Conservation (phyloP, 2,329 filamentous ascomycete genomes). For the Fusarium clavum region DNA sequence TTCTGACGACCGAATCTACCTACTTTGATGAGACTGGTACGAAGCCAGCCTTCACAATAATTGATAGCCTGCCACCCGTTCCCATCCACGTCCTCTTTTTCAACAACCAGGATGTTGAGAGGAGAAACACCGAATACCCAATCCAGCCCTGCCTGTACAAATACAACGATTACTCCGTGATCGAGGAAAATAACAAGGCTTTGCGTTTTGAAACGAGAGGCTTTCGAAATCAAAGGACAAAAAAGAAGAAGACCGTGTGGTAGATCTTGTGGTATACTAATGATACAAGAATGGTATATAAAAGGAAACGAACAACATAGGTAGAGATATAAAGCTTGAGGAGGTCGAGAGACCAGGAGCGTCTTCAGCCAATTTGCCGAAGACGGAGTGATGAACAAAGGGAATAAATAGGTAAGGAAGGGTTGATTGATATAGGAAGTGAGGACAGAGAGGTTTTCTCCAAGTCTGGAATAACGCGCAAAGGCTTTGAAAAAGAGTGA, state of each 20-base stretch:
- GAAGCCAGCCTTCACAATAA: conserved; percentile 1
- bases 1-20: conserved; percentile 15
- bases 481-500: conserved; percentile 4
- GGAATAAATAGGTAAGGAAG: conserved; percentile 8
- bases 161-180: conserved; percentile 31
- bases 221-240: background rate
- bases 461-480: background rate
- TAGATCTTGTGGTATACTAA: conserved; percentile 31
- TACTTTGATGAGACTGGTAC: background rate
- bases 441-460: background rate
- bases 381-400: conserved; percentile 11
- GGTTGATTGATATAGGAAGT: background rate
- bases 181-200: conserved; percentile 10
- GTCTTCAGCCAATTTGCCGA: background rate
- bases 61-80: background rate
- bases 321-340: background rate
- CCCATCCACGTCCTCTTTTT: conserved; percentile 1
- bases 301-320: background rate
- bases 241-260: conserved; percentile 17
- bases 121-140: conserved; percentile 13
- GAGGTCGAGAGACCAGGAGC: background rate
- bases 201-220: conserved; percentile 20
- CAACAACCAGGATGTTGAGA: conserved; percentile 16
- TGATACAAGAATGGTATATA: conserved; percentile 44
- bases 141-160: conserved; percentile 17